phyloP scores from a whole-genome alignment of 75 land plant species.

The Selaginella tamariscina region DNA sequence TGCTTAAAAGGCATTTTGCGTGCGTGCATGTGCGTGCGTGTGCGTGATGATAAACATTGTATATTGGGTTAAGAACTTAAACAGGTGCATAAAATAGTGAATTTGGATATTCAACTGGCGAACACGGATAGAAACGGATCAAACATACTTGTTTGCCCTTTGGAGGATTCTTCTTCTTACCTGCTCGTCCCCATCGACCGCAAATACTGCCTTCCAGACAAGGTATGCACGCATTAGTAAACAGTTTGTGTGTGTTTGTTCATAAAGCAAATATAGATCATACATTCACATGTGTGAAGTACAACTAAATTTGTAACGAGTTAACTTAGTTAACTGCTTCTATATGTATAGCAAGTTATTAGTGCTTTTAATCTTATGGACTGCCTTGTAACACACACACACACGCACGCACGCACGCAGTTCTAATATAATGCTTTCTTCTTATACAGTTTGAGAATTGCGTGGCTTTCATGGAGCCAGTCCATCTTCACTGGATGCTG shows the following conservation, averaged over 20 bases:
- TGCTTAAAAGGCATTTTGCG: too few relatives aligned
- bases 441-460: slow-evolving; percentile 85
- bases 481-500: slow-evolving; percentile 57
- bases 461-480: slow-evolving; percentile 95
- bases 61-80: too few relatives aligned
- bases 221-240: too few relatives aligned
- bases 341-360: background rate
- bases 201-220: slow-evolving; percentile 88
- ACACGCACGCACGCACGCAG: too few relatives aligned
- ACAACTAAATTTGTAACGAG: too few relatives aligned
- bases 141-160: slow-evolving; percentile 58
- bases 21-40: too few relatives aligned
- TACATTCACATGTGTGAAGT: too few relatives aligned
- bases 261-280: too few relatives aligned
- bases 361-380: background rate
- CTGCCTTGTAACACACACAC: background rate
- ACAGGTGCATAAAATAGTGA: slow-evolving; percentile 91
- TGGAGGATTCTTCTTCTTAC: slow-evolving; percentile 7
- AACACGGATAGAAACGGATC: slow-evolving; percentile 91
- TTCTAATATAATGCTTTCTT: background rate
- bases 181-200: slow-evolving; percentile 85
- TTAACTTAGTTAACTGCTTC: too few relatives aligned
- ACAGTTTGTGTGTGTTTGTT: background rate
- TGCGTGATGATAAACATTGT: too few relatives aligned
- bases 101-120: slow-evolving; percentile 77